These are phyloP conservation scores for Acidomyces sp. DNA, from an alignment of 495 filamentous ascomycete species.

Conservation along the genomic window DNA sequence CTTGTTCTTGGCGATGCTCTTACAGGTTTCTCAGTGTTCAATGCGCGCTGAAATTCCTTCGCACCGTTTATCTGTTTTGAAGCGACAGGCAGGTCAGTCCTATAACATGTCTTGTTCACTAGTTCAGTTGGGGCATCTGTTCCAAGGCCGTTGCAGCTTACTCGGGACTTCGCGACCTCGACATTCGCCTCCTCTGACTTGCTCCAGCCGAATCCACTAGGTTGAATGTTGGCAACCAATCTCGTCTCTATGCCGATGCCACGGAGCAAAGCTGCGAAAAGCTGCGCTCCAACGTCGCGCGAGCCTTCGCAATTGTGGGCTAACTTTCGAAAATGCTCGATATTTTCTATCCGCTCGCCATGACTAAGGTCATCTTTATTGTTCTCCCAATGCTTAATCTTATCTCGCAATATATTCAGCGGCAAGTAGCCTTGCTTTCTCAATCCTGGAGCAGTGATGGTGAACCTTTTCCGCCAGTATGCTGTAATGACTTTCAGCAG, in stretches of 20 bases:
- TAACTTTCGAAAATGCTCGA: constrained; percentile 52
- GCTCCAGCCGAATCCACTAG: constrained; percentile 82
- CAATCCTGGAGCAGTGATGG: constrained; percentile 62
- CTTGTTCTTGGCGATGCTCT: constrained; percentile 12
- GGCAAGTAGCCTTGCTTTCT: constrained; percentile 80
- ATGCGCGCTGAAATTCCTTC: not conserved
- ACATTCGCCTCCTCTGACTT: constrained; percentile 56
- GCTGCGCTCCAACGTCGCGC: constrained; percentile 73
- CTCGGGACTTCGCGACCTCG: constrained; percentile 26
- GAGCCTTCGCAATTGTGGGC: constrained; percentile 68
- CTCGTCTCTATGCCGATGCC: constrained; percentile 68
- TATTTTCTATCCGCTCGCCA: constrained; percentile 56
- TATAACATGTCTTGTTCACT: not conserved
- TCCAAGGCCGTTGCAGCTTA: not conserved
- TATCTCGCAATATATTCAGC: constrained; percentile 49
- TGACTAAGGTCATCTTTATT: constrained; percentile 47
- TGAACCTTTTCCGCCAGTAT: constrained; percentile 83
- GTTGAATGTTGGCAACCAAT: constrained; percentile 72
- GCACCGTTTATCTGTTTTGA: not conserved
- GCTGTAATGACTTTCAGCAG: constrained; percentile 60
- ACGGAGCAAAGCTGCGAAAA: constrained; percentile 82
- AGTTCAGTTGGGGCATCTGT: constrained; percentile 8
- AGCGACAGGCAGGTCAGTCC: too few relatives aligned
- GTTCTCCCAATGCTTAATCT: constrained; percentile 51
- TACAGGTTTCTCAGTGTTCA: constrained; percentile 4